phyloP scores from a whole-genome alignment of 805 yeast species.

The Cyberlindnera veronae region DNA sequence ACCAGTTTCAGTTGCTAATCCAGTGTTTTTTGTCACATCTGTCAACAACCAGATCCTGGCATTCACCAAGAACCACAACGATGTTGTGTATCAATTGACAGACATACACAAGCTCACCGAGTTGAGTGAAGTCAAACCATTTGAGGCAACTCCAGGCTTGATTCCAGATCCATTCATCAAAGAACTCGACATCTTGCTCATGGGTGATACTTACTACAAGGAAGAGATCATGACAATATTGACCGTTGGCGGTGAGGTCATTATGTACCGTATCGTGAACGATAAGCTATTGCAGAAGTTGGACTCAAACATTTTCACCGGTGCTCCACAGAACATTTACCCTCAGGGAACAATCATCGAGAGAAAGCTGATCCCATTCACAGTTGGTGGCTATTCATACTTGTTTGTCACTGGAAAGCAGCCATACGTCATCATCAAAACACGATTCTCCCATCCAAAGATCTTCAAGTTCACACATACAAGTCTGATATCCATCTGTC shows the following conservation, averaged over 20 bases:
- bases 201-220: slow-evolving; percentile 55
- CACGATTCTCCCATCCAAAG: slow-evolving; percentile 59
- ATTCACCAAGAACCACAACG: slow-evolving; percentile 50
- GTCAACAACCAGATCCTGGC: slow-evolving; percentile 73
- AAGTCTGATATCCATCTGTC: slow-evolving; percentile 64
- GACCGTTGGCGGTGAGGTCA: slow-evolving; percentile 79
- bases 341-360: slow-evolving; percentile 59
- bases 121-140: slow-evolving; percentile 35
- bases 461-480: slow-evolving; percentile 62
- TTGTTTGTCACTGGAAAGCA: slow-evolving; percentile 72
- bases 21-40: slow-evolving; percentile 61
- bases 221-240: slow-evolving; percentile 67
- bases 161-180: slow-evolving; percentile 74
- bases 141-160: slow-evolving; percentile 32
- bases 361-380: slow-evolving; percentile 57
- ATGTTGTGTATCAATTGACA: slow-evolving; percentile 35
- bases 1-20: slow-evolving; percentile 28
- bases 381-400: slow-evolving; percentile 54
- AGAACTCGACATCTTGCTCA: slow-evolving; percentile 56
- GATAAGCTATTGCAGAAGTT: slow-evolving; percentile 41
- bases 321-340: slow-evolving; percentile 79
- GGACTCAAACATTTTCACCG: slow-evolving; percentile 49
- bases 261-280: slow-evolving; percentile 57
- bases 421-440: slow-evolving; percentile 66
- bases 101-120: slow-evolving; percentile 36